Evolutionary conservation across 2,329 filamentous ascomycete species (phyloP).

Genomic region (Sclerotinia minor): DNA sequence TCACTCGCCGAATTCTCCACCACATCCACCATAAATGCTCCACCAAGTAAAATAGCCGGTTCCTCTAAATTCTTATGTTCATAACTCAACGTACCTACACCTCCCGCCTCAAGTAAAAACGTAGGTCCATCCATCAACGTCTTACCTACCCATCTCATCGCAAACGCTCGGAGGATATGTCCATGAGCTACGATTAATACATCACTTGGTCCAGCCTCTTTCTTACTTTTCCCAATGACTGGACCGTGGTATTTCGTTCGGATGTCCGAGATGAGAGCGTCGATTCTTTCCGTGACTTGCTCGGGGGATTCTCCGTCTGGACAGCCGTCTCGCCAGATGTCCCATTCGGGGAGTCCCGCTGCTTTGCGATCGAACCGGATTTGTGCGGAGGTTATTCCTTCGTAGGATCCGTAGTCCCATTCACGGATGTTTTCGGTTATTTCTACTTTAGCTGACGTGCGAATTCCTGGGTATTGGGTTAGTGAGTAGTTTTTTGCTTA

Average conservation of each 20-base stretch:
- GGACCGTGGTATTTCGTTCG: slow-evolving; percentile 59
- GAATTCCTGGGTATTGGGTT: slow-evolving; percentile 37
- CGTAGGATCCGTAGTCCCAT: slow-evolving; percentile 83
- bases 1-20: slow-evolving; percentile 30
- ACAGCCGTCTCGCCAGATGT: slow-evolving; percentile 90
- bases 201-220: slow-evolving; percentile 51
- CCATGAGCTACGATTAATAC: slow-evolving; percentile 85
- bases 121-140: slow-evolving; percentile 69
- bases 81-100: slow-evolving; percentile 79
- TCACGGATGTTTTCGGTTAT: slow-evolving; percentile 68
- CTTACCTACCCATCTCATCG: slow-evolving; percentile 80
- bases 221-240: slow-evolving; percentile 54
- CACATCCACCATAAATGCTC: slow-evolving; percentile 49
- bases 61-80: slow-evolving; percentile 77
- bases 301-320: slow-evolving; percentile 71
- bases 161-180: slow-evolving; percentile 84
- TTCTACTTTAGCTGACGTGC: slow-evolving; percentile 62
- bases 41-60: slow-evolving; percentile 76
- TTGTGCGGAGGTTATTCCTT: slow-evolving; percentile 72
- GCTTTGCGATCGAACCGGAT: slow-evolving; percentile 61
- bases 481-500: background rate
- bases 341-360: slow-evolving; percentile 56
- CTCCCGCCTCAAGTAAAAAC: slow-evolving; percentile 86
- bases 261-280: slow-evolving; percentile 75
- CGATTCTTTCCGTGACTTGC: slow-evolving; percentile 71